Percentiles rank a stretch among this genome's conserved stretches.
Conservation (phyloP, 2,329 filamentous ascomycete species). For the Pseudogymnoascus sp. region DNA sequence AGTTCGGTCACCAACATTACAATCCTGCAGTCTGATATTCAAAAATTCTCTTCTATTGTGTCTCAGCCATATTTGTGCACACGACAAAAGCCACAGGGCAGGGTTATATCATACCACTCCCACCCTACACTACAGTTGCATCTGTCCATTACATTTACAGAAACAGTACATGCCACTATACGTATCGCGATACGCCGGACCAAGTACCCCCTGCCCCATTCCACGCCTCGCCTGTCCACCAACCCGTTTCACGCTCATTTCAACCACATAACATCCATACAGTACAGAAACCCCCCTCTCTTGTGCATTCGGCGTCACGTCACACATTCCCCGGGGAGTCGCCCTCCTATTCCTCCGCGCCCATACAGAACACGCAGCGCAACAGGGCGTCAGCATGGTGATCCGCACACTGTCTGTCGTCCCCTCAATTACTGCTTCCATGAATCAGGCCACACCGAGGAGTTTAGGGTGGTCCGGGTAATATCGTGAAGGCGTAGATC, state of each 20-base stretch:
- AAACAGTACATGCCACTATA: not conserved
- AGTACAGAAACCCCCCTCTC: conserved; percentile 2
- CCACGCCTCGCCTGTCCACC: not conserved
- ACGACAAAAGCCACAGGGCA: conserved; percentile 7
- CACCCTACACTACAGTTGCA: not conserved
- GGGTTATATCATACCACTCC: not conserved
- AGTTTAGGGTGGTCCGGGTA: not conserved
- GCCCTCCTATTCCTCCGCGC: not conserved
- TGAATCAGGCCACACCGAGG: not conserved
- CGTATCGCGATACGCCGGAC: not conserved
- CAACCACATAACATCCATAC: no score
- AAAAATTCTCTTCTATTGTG: not conserved
- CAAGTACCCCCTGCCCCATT: not conserved
- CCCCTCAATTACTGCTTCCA: conserved; percentile 1
- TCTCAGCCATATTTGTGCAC: not conserved
- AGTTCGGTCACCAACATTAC: not conserved
- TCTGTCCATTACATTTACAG: not conserved
- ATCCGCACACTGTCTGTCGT: not conserved
- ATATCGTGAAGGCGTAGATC: conserved; percentile 1
- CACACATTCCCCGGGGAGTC: not conserved
- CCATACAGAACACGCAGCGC: not conserved
- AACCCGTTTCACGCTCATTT: not conserved
- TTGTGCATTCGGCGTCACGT: conserved; percentile 2
- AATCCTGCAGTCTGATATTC: not conserved
- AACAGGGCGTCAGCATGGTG: not conserved